Base-by-base conservation (phyloP, 148 eudicot species). In the Vaccinium vitisidaea region DNA sequence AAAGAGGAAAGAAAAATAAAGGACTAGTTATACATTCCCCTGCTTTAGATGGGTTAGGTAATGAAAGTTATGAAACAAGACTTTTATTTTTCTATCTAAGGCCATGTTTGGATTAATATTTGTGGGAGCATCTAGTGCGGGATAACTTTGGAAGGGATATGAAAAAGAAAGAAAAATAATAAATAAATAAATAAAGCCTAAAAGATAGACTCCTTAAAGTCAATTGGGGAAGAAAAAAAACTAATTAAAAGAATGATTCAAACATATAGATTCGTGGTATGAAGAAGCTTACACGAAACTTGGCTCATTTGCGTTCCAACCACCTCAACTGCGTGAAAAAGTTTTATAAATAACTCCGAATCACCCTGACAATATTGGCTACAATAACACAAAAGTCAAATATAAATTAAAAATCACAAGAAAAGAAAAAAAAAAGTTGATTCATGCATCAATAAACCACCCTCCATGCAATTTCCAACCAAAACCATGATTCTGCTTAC, bases 241-340 rank as follows among this genome's bases (percentile, higher is more conserved):
- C 43, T 39, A 39, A 54, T 54, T 16, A 54, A 8, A 58, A 5
- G 23, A 74, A 5, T 18, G 18, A 74, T 74, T 18, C 5, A 43
- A 39, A 74, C 7, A 16, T 39, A 6, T 75, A 46, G 52, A 75
- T 77, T 48, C 58, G 12, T n/a, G 59, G 59, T 19, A 21, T 13
- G 54, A 75, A 21, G 59, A 77, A 78, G 61, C 32, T 77, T 48
- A 16, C 80, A 77, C 54, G 80, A 50, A 77, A 77, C 32, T 49
- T 50, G 11, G 0, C 18, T 70, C 39, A 70, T 1, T 75, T 75
- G 23, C 32, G 77, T 14, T 43, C 8, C 77, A 75, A 75, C 77
- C 2, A 75, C n/a, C 76, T 13, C 18, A 69, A 69, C 53, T 19
- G 52, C n/a, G 25, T 14, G 9, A 43, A 36, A 10, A 75, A 23